These are phyloP conservation scores for Verticillium albo-atrum DNA, from an alignment of 2,329 filamentous ascomycete genomes.

Conservation along the genomic window DNA sequence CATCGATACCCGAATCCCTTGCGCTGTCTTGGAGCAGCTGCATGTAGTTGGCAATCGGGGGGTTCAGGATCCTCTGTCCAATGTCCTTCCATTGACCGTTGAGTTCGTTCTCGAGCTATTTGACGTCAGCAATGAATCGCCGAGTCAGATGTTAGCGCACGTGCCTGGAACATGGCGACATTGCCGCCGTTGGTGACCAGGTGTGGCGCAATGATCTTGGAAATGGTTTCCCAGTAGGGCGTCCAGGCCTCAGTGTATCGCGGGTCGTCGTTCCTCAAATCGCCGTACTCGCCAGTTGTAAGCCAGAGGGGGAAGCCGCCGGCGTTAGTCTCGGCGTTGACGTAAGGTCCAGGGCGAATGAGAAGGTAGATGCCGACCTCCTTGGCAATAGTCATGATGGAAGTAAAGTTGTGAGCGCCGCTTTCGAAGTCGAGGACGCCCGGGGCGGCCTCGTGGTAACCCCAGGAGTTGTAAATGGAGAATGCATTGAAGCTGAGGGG, in stretches of 20 bases:
- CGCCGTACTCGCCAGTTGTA: conserved; percentile 55
- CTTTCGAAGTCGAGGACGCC: conserved; percentile 29
- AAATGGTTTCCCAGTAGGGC: conserved; percentile 47
- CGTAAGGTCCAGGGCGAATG: conserved; percentile 54
- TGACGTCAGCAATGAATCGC: not conserved
- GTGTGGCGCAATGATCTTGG: conserved; percentile 44
- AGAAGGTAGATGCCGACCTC: conserved; percentile 36
- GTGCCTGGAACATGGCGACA: conserved; percentile 42
- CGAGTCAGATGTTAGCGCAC: not conserved
- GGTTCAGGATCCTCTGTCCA: conserved; percentile 39
- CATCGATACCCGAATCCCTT: conserved; percentile 50
- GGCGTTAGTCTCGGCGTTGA: conserved; percentile 59
- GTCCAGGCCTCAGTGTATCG: conserved; percentile 49
- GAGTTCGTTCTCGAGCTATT: conserved; percentile 52
- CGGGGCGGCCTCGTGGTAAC: conserved; percentile 30
- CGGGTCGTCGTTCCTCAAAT: conserved; percentile 46
- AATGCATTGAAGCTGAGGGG: conserved; percentile 34
- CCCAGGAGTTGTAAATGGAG: conserved; percentile 32
- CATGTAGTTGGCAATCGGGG: conserved; percentile 50
- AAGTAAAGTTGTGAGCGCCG: conserved; percentile 40
- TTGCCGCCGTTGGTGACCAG: conserved; percentile 54
- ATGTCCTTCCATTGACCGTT: conserved; percentile 37
- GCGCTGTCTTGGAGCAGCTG: conserved; percentile 48
- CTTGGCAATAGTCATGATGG: conserved; percentile 40
- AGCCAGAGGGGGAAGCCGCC: conserved; percentile 60